Evolutionary conservation across 192 early-diverging fungal species (phyloP), one percentile per base, ranked within the genome.

Genomic region (Backusella liffmaniae): DNA sequence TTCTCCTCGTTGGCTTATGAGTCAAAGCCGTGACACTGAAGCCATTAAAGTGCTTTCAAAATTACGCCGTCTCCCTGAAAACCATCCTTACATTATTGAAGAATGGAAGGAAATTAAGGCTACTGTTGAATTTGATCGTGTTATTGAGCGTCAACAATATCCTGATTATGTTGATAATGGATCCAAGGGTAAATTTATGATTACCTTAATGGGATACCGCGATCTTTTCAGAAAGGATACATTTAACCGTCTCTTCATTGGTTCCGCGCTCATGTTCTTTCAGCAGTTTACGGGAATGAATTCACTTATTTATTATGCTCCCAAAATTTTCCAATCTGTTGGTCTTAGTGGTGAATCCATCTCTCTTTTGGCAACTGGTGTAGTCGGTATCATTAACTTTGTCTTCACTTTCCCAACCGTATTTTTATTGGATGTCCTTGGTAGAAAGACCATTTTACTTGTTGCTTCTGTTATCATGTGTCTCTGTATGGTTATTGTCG

Each of bases 241-340:
- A 30, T 82, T 84, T 34, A 88, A 85, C 7, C 86, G 92, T 13
- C 73, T 88, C 13, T 42, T 87, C 3, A 74, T 90, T 18, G 90
- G 88, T 15, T 73, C 89, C 3, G 69, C 81, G 15, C 76, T 94
- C 53, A 89, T 90, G 70, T 80, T 86, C 29, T 86, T 92, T 56
- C 91, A 93, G 77, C 93, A 94, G 77, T 82, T 88, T 32, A 91
- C 90, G 29, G 93, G 93, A 66, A 89, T 94, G 80, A 95, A 95
- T 78, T 85, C 88, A 30, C 80, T 93, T 9, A 82, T 95, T 75
- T 96, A 95, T 85, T 94, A 87, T 79, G 87, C 88, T 21, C 79
- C 90, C 4, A 82, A 84, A 0, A 88, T 91, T 16, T 89, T 92
- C 77, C 79, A 84, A 71, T 87, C 88, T 21, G 80, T 87, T 9